These are phyloP conservation scores for Shiraia bambusicola DNA, from an alignment of 2,329 filamentous ascomycete genomes.

Conservation along the genomic window DNA sequence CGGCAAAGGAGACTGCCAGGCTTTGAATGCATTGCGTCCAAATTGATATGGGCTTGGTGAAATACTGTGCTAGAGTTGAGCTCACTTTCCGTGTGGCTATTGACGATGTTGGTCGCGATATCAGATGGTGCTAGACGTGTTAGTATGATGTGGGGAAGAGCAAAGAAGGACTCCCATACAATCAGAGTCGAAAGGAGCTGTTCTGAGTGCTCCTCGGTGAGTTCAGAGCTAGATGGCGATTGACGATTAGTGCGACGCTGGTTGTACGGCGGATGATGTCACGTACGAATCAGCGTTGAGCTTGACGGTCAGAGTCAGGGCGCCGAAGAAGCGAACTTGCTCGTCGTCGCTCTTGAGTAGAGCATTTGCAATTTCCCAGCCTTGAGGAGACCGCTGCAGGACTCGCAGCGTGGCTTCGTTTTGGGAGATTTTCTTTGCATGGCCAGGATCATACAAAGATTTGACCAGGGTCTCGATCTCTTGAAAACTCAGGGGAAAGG, in stretches of 20 bases:
- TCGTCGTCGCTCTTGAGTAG: conserved; percentile 69
- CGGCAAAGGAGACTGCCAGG: conserved; percentile 60
- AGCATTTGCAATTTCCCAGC: conserved; percentile 82
- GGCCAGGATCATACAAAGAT: conserved; percentile 53
- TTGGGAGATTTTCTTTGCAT: conserved; percentile 48
- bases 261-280: background rate
- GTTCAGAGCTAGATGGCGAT: conserved; percentile 21
- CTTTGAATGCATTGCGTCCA: conserved; percentile 69
- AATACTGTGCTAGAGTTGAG: conserved; percentile 74
- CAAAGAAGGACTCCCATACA: conserved; percentile 15
- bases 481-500: conserved; percentile 33
- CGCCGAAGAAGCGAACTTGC: conserved; percentile 87
- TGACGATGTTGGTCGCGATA: conserved; percentile 46
- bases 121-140: conserved; percentile 31
- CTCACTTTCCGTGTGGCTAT: conserved; percentile 74
- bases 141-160: conserved; percentile 3
- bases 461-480: conserved; percentile 51
- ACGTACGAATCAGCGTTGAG: conserved; percentile 83
- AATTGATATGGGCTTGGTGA: conserved; percentile 66
- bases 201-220: conserved; percentile 38
- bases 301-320: conserved; percentile 90
- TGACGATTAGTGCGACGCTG: conserved; percentile 1
- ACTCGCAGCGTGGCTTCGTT: conserved; percentile 75
- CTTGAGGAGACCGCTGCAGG: conserved; percentile 75
- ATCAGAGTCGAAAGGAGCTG: conserved; percentile 43